Base-by-base conservation (phyloP, 2,329 filamentous ascomycete genomes). In the Thermochaetoides dissita region DNA sequence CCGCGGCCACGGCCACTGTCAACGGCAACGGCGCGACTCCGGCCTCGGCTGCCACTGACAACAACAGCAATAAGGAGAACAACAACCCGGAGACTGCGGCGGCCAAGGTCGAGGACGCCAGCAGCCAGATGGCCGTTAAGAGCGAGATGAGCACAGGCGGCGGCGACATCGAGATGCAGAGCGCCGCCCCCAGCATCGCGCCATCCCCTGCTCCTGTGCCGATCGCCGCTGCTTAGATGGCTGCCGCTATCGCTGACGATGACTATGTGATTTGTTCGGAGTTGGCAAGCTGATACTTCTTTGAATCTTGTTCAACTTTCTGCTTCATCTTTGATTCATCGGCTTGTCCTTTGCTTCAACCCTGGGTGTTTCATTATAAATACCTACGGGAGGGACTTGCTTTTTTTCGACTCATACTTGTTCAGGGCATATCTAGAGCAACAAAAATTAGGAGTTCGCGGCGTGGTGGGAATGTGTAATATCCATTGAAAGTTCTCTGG, bases 31-130 rank as follows among this genome's bases (percentile, higher is more conserved):
- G 17, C 17, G 17, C 17, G 17, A 24, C 17, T 24, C 17, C 17
- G 17, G 68, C 70, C 8, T 60, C 61, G 2, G 61, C 62, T 2
- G 71, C 71, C 5, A 65, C 63, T 36, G 66, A 68, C 7, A 56
- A 52, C 12, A 59, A 68, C 54, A 77, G 72, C 62, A 72, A 68
- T 54, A 78, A 84, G 58, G 73, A 81, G 57, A 76, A 77, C 56
- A 42, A 35, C 34, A n/a, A n/a, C 34, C 10, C 10, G 6, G 3
- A 2, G 10, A 24, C 5, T 24, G 17, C 17, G 17, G 17, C 17
- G 5, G 17, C 17, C 17, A 24, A 24, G 17, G 17, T 24, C 17
- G 17, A 76, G 53, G 74, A 75, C 50, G 37, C 36, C 33, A 80
- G 81, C 39, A 66, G 59, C 32, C 66, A 67, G 44, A 24, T 5